Base-by-base conservation (phyloP, 495 filamentous ascomycete species). In the Penicillium nucicola region DNA sequence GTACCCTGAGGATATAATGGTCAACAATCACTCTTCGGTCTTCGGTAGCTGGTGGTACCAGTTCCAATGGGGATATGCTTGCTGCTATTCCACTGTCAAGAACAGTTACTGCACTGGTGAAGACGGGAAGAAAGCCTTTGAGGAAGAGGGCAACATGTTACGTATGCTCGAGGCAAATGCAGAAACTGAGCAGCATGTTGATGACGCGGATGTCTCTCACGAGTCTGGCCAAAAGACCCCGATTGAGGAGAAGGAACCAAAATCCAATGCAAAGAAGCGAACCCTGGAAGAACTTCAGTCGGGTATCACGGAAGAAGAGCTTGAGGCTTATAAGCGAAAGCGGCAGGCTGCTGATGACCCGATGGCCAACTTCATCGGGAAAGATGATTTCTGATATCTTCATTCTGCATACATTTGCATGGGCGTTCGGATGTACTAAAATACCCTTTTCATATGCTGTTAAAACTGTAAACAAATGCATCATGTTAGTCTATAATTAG, bases 41-140 rank as follows among this genome's bases (percentile, higher is more conserved):
- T 98, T 92, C 89, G 93, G 93, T 31, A 96, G 90, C 62, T 98
- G 93, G 93, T 98, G 93, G 93, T 79, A 81, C 35, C 83, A 89
- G 48, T 97, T 96, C 71, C 77, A 86, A 69, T 98, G 93, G 93
- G 93, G 95, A n/a, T 98, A 96, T 67, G 80, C 89, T 19, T 98
- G 93, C 70, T 98, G 93, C 76, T 90, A 88, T 66, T 95, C 90
- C 2, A 86, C 83, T 5, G 81, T 93, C 36, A 96, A 95, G 73
- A 97, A 97, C 62, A 95, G 89, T 64, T 98, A 97, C 59, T 98
- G 93, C 69, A 97, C 95, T 1, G 95, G 93, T 14, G 89, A 90
- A 43, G 84, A 85, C 48, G 92, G 91, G 13, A 90, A 81, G 64
- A 68, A 68, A 42, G 89, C 88, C 1, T 87, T 86, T 62, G 82